Percentiles rank a stretch among this genome's conserved stretches.
phyloP scores from a whole-genome alignment of 148 eudicot species.

The Chenopodium berlandieri region DNA sequence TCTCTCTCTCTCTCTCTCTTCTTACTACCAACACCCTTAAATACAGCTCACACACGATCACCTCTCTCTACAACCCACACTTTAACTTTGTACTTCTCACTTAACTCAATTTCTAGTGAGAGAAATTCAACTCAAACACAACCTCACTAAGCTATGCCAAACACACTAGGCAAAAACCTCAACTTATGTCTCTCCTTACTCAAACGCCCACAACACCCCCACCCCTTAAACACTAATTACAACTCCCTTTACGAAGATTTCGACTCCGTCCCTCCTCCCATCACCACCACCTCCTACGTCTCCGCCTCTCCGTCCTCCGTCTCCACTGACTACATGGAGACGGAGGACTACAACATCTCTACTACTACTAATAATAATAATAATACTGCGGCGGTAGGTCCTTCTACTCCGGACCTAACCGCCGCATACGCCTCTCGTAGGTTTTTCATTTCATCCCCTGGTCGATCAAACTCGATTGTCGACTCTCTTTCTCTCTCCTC shows the following conservation, averaged over 20 bases:
- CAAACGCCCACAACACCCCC: constrained; percentile 30
- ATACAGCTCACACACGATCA: constrained; percentile 22
- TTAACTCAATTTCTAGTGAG: background rate
- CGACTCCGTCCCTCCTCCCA: background rate
- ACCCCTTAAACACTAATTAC: constrained; percentile 34
- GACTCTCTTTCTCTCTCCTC: constrained; percentile 38
- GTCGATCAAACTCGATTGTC: constrained; percentile 74
- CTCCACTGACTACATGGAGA: constrained; percentile 26
- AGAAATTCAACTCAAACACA: background rate
- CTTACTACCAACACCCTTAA: constrained; percentile 19
- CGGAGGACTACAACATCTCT: background rate
- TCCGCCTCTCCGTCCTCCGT: constrained; percentile 18
- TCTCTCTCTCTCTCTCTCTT: background rate
- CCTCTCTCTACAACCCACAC: background rate
- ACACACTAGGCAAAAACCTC: constrained; percentile 44
- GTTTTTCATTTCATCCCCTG: constrained; percentile 94
- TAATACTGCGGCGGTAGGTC: background rate
- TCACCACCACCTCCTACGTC: constrained; percentile 1
- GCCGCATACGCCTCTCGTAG: constrained; percentile 64
- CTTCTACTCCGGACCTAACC: constrained; percentile 55
- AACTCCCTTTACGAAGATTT: constrained; percentile 51
- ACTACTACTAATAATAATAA: too few species aligned
- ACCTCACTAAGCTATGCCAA: constrained; percentile 35
- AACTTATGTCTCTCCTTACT: constrained; percentile 54
- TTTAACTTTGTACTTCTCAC: too few species aligned